phyloP scores from a whole-genome alignment of 208 protist species.

The Trypanosoma boissoni region DNA sequence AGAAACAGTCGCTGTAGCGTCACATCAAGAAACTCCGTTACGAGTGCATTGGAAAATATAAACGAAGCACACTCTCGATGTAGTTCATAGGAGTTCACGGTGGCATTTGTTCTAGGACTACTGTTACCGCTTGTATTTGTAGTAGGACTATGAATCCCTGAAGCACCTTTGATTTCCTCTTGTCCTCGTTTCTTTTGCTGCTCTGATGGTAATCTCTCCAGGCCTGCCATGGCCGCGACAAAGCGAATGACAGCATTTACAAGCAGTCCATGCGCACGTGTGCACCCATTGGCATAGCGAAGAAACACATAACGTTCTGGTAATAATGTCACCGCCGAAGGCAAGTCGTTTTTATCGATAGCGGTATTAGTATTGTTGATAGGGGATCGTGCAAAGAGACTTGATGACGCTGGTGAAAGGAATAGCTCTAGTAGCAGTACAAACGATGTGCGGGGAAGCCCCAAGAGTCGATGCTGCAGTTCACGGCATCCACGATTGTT shows the following conservation, averaged over 20 bases:
- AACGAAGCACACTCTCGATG: conserved; percentile 46
- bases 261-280: conserved; percentile 45
- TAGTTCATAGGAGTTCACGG: conserved; percentile 11
- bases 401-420: conserved; percentile 60
- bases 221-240: conserved; percentile 51
- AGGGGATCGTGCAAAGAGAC: conserved; percentile 34
- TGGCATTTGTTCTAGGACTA: background rate
- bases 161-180: background rate
- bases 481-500: conserved; percentile 49
- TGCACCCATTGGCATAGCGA: conserved; percentile 77
- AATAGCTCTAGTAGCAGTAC: conserved; percentile 61
- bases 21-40: conserved; percentile 65
- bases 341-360: background rate
- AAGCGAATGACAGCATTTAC: conserved; percentile 60
- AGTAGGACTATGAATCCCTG: background rate
- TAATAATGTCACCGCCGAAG: conserved; percentile 19
- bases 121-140: background rate
- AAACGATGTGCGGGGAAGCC: conserved; percentile 48
- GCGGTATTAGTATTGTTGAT: background rate
- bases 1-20: conserved; percentile 54
- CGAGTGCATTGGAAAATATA: conserved; percentile 63
- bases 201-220: conserved; percentile 19
- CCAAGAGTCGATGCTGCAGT: conserved; percentile 28
- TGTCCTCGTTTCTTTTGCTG: conserved; percentile 7
- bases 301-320: conserved; percentile 68